These are phyloP conservation scores for Yamadazyma sp. DNA, from an alignment of 1,139 yeast species.

Conservation along the genomic window DNA sequence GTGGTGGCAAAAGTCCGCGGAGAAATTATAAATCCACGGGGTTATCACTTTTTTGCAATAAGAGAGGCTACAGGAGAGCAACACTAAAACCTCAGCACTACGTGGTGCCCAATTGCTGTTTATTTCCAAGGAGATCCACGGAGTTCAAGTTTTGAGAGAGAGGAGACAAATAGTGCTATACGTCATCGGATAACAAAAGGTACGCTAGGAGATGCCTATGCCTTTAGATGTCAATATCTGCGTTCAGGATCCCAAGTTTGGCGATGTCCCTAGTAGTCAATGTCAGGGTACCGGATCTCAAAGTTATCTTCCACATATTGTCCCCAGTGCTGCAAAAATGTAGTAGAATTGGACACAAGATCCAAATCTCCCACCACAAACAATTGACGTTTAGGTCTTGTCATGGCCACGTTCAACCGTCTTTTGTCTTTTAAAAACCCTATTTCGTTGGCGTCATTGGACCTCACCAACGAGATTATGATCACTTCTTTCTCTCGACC, in stretches of 20 bases:
- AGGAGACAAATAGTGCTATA: no score
- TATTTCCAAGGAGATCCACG: background rate
- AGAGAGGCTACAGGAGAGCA: no score
- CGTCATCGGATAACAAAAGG: no score
- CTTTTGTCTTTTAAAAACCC: constrained; percentile 76
- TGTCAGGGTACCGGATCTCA: constrained; percentile 68
- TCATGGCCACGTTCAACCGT: constrained; percentile 85
- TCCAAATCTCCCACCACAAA: constrained; percentile 88
- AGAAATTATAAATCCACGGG: no score
- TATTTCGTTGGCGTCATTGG: constrained; percentile 55
- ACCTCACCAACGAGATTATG: constrained; percentile 45
- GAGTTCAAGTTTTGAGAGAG: no score
- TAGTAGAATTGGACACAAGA: constrained; percentile 40
- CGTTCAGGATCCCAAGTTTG: no score
- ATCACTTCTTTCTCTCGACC: constrained; percentile 79
- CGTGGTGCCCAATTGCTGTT: no score
- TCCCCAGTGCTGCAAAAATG: constrained; percentile 66
- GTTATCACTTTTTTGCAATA: no score
- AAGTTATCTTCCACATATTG: constrained; percentile 59
- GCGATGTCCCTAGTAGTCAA: constrained; percentile 28
- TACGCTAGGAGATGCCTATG: background rate
- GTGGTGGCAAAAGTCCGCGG: no score
- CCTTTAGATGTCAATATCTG: no score
- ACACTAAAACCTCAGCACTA: no score
- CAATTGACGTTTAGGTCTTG: constrained; percentile 83